Conservation (phyloP, 2,329 filamentous ascomycete species). For the Verticillium dahliae region DNA sequence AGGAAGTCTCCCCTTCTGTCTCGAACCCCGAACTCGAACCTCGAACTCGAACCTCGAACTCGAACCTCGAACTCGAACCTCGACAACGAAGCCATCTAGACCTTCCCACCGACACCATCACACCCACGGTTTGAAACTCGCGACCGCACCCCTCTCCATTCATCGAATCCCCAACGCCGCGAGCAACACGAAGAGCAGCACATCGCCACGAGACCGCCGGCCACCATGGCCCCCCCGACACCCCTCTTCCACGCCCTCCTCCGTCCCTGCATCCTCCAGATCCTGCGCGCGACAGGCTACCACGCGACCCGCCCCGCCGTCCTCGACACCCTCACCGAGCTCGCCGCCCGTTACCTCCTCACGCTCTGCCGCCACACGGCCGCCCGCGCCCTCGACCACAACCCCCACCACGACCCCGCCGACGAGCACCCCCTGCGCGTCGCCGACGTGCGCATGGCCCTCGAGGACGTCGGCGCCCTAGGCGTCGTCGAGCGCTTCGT, state of each 20-base stretch:
- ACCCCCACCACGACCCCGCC: neutral
- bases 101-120: neutral
- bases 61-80: neutral
- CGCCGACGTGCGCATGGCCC: constrained; percentile 76
- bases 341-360: constrained; percentile 74
- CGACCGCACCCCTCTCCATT: too few relatives aligned
- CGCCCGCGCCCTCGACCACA: constrained; percentile 57
- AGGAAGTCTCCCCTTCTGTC: neutral
- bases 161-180: too few relatives aligned
- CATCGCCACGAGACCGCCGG: neutral
- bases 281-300: constrained; percentile 86
- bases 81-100: neutral
- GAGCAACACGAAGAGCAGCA: neutral
- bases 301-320: constrained; percentile 75
- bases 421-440: constrained; percentile 33
- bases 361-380: constrained; percentile 69
- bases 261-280: constrained; percentile 81
- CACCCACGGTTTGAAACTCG: neutral
- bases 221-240: constrained; percentile 36
- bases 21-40: neutral
- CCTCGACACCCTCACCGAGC: constrained; percentile 80
- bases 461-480: constrained; percentile 74
- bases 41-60: neutral
- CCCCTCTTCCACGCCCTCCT: constrained; percentile 68
- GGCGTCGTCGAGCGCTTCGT: constrained; percentile 58